These are phyloP conservation scores for Neofusicoccum laricinum DNA, from an alignment of 2,329 filamentous ascomycete species.

Conservation along the genomic window DNA sequence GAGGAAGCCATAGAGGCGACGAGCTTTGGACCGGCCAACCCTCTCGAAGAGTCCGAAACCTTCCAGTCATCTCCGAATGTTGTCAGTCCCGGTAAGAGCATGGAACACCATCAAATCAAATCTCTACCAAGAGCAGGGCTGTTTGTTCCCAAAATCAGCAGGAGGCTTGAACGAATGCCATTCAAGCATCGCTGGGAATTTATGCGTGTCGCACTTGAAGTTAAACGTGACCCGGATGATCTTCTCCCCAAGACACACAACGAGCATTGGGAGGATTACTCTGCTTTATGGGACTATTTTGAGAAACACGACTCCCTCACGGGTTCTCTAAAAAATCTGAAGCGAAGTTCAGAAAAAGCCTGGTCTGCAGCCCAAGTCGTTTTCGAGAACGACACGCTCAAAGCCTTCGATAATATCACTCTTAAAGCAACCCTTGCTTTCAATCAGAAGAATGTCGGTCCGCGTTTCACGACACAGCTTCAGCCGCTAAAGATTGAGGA, in stretches of 20 bases:
- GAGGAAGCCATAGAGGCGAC: background rate
- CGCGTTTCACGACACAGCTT: slow-evolving; percentile 28
- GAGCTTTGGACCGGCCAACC: background rate
- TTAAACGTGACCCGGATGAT: slow-evolving; percentile 7
- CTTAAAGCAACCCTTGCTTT: slow-evolving; percentile 32
- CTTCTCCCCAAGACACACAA: background rate
- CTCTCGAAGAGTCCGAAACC: background rate
- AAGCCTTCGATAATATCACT: slow-evolving; percentile 27
- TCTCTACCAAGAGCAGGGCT: slow-evolving; percentile 28
- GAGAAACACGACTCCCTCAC: background rate
- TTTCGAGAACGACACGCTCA: background rate
- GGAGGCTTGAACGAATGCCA: slow-evolving; percentile 20
- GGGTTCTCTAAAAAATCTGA: background rate
- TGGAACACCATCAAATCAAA: slow-evolving; percentile 25
- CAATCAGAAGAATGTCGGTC: slow-evolving; percentile 18
- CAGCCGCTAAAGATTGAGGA: slow-evolving; percentile 27
- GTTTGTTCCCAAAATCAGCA: slow-evolving; percentile 25
- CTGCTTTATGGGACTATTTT: slow-evolving; percentile 25
- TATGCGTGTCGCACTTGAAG: slow-evolving; percentile 25
- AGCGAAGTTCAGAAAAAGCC: slow-evolving; percentile 21
- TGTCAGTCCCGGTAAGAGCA: background rate
- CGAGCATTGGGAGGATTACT: slow-evolving; percentile 14
- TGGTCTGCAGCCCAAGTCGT: slow-evolving; percentile 26
- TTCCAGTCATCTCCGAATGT: background rate
- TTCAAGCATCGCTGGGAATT: slow-evolving; percentile 36